Percentiles rank a stretch among this genome's conserved stretches.
phyloP scores from a whole-genome alignment of 1,284 basidiomycete species.

The Malassezia equina region DNA sequence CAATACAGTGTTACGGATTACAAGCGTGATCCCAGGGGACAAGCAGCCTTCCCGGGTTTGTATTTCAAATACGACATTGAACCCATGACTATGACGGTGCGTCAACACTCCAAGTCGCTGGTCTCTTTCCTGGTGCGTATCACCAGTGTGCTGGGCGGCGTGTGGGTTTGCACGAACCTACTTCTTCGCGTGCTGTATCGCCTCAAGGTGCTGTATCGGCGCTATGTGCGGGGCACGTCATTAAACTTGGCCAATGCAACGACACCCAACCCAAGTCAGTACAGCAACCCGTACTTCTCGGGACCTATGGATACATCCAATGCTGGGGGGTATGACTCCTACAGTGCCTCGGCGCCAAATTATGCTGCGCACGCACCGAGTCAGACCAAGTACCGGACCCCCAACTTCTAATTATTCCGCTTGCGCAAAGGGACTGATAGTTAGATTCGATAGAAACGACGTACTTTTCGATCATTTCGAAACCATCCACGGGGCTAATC shows the following conservation, averaged over 20 bases:
- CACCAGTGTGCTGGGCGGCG: conserved; percentile 50
- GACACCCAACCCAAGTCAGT: not conserved
- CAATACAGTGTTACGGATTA: conserved; percentile 96
- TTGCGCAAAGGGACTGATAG: conserved; percentile 28
- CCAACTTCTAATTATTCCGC: conserved; percentile 18
- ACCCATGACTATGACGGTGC: conserved; percentile 71
- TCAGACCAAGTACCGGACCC: conserved; percentile 3
- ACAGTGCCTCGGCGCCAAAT: not conserved
- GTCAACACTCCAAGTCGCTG: conserved; percentile 73
- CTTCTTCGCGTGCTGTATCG: conserved; percentile 31
- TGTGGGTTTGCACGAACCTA: conserved; percentile 45
- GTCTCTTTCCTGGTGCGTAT: conserved; percentile 71
- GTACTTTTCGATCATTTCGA: conserved; percentile 45
- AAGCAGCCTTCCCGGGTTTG: conserved; percentile 63
- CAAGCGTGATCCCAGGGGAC: conserved; percentile 63
- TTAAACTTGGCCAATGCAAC: not conserved
- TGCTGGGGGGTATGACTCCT: not conserved
- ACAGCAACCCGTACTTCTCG: not conserved
- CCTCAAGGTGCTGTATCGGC: conserved; percentile 3
- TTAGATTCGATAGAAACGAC: conserved; percentile 13
- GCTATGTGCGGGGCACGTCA: not conserved
- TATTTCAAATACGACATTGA: conserved; percentile 69
- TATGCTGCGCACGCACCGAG: not conserved
- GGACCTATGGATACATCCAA: conserved; percentile 4
- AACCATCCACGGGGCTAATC: conserved; percentile 45